phyloP scores from a whole-genome alignment of 2,329 filamentous ascomycete species.

The Stylonectria norvegica region DNA sequence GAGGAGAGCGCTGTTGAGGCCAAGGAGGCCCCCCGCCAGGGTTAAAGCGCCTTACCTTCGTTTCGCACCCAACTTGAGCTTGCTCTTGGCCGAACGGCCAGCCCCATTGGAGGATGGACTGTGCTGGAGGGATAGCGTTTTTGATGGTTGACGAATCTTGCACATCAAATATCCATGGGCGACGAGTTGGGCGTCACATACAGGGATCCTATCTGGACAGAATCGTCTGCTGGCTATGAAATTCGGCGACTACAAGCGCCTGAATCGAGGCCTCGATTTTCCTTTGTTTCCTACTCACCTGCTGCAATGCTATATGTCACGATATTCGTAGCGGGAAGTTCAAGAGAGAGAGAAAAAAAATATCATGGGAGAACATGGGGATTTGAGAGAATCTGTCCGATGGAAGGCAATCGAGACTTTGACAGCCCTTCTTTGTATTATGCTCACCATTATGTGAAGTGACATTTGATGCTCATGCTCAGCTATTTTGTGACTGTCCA shows the following conservation, averaged over 20 bases:
- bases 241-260: constrained; percentile 21
- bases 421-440: constrained; percentile 1
- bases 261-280: constrained; percentile 29
- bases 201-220: constrained; percentile 43
- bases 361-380: constrained; percentile 35
- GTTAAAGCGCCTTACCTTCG: constrained; percentile 23
- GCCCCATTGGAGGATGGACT: constrained; percentile 18
- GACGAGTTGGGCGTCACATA: constrained; percentile 41
- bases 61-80: constrained; percentile 22
- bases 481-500: too few species aligned
- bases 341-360: constrained; percentile 34
- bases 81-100: constrained; percentile 27
- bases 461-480: too few species aligned
- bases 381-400: constrained; percentile 33
- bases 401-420: constrained; percentile 32
- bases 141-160: constrained; percentile 34
- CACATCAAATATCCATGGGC: constrained; percentile 35
- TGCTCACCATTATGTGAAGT: not conserved
- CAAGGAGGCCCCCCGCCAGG: constrained; percentile 74
- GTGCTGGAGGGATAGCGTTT: constrained; percentile 28
- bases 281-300: constrained; percentile 38
- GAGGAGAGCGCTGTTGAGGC: constrained; percentile 89
- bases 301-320: constrained; percentile 30
- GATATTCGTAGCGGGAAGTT: constrained; percentile 31
- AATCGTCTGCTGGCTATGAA: constrained; percentile 39